Percentiles rank a stretch among this genome's conserved stretches.
These are phyloP conservation scores for Ballota nigra DNA, from an alignment of 257 asterid genomes.

Conservation along the genomic window DNA sequence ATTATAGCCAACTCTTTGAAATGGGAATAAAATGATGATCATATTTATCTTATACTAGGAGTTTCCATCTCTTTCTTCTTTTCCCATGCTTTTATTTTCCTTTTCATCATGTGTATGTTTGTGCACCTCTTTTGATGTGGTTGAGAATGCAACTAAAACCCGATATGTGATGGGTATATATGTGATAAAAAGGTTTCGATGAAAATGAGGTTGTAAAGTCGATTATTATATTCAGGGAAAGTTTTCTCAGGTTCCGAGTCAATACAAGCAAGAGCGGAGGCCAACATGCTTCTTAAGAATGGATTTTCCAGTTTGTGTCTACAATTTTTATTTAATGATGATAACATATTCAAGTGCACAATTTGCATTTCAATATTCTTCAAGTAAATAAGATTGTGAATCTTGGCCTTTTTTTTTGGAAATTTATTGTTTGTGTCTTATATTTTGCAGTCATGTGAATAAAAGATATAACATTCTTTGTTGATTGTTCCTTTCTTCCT, in stretches of 20 bases:
- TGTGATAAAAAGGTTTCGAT: background rate
- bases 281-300: slow-evolving; percentile 97
- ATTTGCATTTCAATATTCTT: background rate
- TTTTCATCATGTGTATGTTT: background rate
- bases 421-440: background rate
- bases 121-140: background rate
- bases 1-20: slow-evolving; percentile 8
- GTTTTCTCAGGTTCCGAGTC: slow-evolving; percentile 97
- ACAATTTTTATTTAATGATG: slow-evolving; percentile 21
- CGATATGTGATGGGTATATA: background rate
- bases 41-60: background rate
- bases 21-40: slow-evolving; percentile 5
- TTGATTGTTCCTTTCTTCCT: slow-evolving; percentile 6
- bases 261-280: slow-evolving; percentile 97
- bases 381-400: background rate
- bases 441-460: too few relatives aligned
- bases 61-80: too few relatives aligned
- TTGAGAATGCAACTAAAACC: slow-evolving; percentile 5
- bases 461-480: slow-evolving; percentile 9
- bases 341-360: slow-evolving; percentile 15
- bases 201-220: background rate
- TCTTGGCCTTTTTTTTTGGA: background rate
- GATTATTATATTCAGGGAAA: slow-evolving; percentile 60
- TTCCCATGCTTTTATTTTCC: too few relatives aligned
- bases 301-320: slow-evolving; percentile 78